Evolutionary conservation across 139 green algal genomes (phyloP).

Genomic region (Volvox reticuliferus): DNA sequence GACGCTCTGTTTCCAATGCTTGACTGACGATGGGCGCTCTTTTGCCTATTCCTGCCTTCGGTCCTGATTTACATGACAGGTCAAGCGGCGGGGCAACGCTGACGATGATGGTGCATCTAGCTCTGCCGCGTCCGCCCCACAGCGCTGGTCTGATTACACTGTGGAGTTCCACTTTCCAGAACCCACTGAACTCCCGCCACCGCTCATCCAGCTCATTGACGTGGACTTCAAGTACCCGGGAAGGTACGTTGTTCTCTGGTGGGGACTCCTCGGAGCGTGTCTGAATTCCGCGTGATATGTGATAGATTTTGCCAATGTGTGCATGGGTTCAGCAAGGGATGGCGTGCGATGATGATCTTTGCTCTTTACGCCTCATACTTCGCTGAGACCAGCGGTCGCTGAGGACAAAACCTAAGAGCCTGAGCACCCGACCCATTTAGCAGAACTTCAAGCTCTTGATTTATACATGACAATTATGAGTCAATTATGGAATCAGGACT

Average conservation of each 20-base stretch:
- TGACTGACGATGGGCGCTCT: too few species aligned
- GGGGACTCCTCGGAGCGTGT: too few species aligned
- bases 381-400: constrained; percentile 41
- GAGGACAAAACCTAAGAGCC: constrained; percentile 38
- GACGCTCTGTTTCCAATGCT: too few species aligned
- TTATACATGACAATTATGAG: too few species aligned
- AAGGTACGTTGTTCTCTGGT: constrained; percentile 47
- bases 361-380: constrained; percentile 50
- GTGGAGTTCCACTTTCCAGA: constrained; percentile 96
- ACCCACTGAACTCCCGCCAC: constrained; percentile 92
- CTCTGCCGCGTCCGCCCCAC: constrained; percentile 58
- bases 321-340: not conserved
- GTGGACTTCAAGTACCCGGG: constrained; percentile 97
- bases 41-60: too few species aligned
- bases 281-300: too few species aligned
- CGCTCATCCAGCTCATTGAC: constrained; percentile 93
- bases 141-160: constrained; percentile 89
- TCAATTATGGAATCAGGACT: too few species aligned
- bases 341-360: constrained; percentile 3
- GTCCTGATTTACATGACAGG: constrained; percentile 9
- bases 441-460: too few species aligned
- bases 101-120: constrained; percentile 50
- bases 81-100: constrained; percentile 69
- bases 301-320: too few species aligned
- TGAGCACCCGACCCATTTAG: not conserved